These are phyloP conservation scores for Scutellaria minor DNA, from an alignment of 257 asterid genomes.

Conservation along the genomic window DNA sequence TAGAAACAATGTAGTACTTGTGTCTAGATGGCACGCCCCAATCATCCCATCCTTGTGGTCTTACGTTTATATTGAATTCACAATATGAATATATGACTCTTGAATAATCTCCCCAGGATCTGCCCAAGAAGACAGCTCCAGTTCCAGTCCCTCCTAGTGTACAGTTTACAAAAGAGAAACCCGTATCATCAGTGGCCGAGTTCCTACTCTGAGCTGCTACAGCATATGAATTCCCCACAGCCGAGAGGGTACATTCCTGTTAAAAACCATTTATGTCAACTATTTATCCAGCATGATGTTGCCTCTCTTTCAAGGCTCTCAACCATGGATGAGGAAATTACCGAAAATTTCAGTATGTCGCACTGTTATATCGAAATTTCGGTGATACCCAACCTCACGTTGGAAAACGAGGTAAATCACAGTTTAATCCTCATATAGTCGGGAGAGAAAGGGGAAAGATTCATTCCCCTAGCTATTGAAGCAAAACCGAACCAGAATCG, in stretches of 20 bases:
- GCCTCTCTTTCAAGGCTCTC: too few species aligned
- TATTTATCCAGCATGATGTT: background rate
- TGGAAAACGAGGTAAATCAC: too few species aligned
- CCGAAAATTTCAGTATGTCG: too few species aligned
- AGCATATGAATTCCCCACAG: slow-evolving; percentile 43
- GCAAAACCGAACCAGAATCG: too few species aligned
- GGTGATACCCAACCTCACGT: too few species aligned
- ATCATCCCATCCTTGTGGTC: slow-evolving; percentile 67
- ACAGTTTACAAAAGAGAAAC: slow-evolving; percentile 69
- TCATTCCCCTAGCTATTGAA: too few species aligned
- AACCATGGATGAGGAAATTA: too few species aligned
- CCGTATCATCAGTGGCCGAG: slow-evolving; percentile 47
- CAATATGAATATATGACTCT: slow-evolving; percentile 50
- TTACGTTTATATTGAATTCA: slow-evolving; percentile 41
- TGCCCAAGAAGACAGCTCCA: slow-evolving; percentile 56
- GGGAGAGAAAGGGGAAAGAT: too few species aligned
- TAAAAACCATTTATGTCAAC: background rate
- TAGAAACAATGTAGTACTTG: slow-evolving; percentile 34
- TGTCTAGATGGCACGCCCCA: slow-evolving; percentile 42
- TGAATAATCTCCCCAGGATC: slow-evolving; percentile 85
- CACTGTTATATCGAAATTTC: too few species aligned
- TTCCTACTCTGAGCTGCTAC: slow-evolving; percentile 68
- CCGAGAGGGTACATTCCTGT: slow-evolving; percentile 59
- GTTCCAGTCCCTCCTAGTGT: slow-evolving; percentile 46
- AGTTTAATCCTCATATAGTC: too few species aligned